Percentiles rank a stretch among this genome's conserved stretches.
These are phyloP conservation scores for Termitomyces sp. DNA, from an alignment of 768 basidiomycete species.

Conservation along the genomic window DNA sequence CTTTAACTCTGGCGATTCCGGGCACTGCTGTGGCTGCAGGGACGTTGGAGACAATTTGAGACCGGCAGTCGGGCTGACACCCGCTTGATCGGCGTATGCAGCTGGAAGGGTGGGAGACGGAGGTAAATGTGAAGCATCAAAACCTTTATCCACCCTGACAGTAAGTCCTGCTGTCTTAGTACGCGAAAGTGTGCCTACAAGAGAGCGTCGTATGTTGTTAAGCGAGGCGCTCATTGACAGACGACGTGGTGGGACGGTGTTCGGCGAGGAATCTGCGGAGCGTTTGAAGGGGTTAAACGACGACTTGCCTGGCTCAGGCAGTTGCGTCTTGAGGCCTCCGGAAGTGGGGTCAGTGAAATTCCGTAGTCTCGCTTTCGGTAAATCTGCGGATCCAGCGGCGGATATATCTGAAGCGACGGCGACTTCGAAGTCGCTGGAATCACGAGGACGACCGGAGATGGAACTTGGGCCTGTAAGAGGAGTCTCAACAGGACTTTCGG, in stretches of 20 bases:
- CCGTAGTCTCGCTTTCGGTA: slow-evolving; percentile 10
- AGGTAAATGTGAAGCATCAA: slow-evolving; percentile 36
- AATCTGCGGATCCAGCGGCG: not conserved
- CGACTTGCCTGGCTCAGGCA: slow-evolving; percentile 27
- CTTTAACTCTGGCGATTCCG: slow-evolving; percentile 9
- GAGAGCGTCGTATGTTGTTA: slow-evolving; percentile 44
- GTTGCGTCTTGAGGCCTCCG: slow-evolving; percentile 1
- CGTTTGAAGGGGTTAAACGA: slow-evolving; percentile 39
- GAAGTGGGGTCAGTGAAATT: slow-evolving; percentile 16
- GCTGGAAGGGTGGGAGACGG: slow-evolving; percentile 33
- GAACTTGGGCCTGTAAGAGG: slow-evolving; percentile 1
- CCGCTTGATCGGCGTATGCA: slow-evolving; percentile 11
- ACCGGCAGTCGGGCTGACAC: slow-evolving; percentile 5
- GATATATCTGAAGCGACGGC: slow-evolving; percentile 4
- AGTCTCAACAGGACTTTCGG: slow-evolving; percentile 38
- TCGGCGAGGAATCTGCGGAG: slow-evolving; percentile 20
- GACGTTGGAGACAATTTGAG: slow-evolving; percentile 5
- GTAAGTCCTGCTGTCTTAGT: slow-evolving; percentile 14
- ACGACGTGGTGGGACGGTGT: slow-evolving; percentile 3
- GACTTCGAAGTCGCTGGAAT: slow-evolving; percentile 14
- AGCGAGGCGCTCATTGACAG: slow-evolving; percentile 37
- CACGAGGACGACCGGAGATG: slow-evolving; percentile 15
- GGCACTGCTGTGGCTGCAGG: slow-evolving; percentile 10
- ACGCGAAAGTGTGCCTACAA: slow-evolving; percentile 35
- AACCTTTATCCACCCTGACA: slow-evolving; percentile 22